phyloP scores from a whole-genome alignment of 352 stramenopile genomes.

The Globisporangium emineosum region DNA sequence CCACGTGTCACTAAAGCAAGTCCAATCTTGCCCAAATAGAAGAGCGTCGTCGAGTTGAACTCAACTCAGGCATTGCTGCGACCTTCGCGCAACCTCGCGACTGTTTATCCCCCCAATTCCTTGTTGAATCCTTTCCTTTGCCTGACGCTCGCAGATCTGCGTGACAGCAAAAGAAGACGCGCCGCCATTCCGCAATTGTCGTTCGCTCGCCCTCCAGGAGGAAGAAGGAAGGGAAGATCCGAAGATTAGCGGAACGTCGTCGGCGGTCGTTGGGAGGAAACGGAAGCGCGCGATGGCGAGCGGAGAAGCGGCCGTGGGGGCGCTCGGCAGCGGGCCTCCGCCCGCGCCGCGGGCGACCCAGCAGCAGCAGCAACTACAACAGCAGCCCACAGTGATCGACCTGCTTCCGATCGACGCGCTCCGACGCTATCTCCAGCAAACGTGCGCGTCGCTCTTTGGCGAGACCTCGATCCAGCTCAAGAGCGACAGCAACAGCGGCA shows the following conservation, averaged over 20 bases:
- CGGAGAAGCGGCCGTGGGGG: slow-evolving; percentile 8
- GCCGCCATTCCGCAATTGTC: slow-evolving; percentile 12
- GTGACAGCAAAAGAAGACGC: not conserved
- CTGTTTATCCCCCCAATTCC: not conserved
- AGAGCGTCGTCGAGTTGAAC: slow-evolving; percentile 6
- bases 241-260: slow-evolving; percentile 21
- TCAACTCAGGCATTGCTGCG: not conserved
- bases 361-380: slow-evolving; percentile 17
- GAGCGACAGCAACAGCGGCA: slow-evolving; percentile 14
- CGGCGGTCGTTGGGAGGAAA: slow-evolving; percentile 16
- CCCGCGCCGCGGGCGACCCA: slow-evolving; percentile 20
- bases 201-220: slow-evolving; percentile 6
- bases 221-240: slow-evolving; percentile 11
- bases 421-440: slow-evolving; percentile 55
- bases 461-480: slow-evolving; percentile 37
- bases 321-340: slow-evolving; percentile 3
- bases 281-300: slow-evolving; percentile 17
- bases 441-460: slow-evolving; percentile 67
- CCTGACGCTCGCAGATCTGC: not conserved
- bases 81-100: slow-evolving; percentile 1
- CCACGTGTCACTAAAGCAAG: not conserved
- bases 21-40: not conserved
- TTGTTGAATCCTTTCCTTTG: not conserved
- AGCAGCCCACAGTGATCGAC: slow-evolving; percentile 28
- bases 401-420: slow-evolving; percentile 45